Evolutionary conservation across 2,329 filamentous ascomycete species (phyloP).

Genomic region (Colletotrichum sp.): DNA sequence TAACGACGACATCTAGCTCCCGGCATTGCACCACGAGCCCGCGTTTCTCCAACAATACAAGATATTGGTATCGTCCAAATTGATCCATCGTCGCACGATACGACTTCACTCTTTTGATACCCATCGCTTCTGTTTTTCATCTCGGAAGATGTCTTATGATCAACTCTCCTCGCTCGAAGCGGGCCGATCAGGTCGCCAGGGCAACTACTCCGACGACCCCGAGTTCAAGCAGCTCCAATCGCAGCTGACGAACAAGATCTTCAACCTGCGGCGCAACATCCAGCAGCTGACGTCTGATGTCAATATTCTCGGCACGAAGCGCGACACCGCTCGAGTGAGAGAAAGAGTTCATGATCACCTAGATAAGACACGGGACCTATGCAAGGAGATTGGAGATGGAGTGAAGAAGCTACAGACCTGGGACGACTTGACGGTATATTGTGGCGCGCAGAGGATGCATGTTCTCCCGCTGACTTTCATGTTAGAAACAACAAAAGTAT

Average conservation of each 20-base stretch:
- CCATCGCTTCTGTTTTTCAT: not conserved
- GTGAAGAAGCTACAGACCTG: slow-evolving; percentile 90
- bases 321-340: slow-evolving; percentile 88
- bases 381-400: slow-evolving; percentile 91
- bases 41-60: not conserved
- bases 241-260: slow-evolving; percentile 85
- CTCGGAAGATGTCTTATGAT: slow-evolving; percentile 82
- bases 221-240: slow-evolving; percentile 86
- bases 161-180: slow-evolving; percentile 85
- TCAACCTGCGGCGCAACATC: slow-evolving; percentile 87
- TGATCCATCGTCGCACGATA: not conserved
- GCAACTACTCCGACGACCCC: slow-evolving; percentile 84
- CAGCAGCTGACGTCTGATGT: slow-evolving; percentile 85
- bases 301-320: slow-evolving; percentile 83
- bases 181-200: slow-evolving; percentile 70
- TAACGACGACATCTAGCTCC: slow-evolving; percentile 17
- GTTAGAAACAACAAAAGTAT: slow-evolving; percentile 90
- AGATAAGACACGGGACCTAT: slow-evolving; percentile 83
- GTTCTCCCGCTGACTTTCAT: not conserved
- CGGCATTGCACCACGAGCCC: not conserved
- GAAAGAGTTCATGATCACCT: slow-evolving; percentile 89
- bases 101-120: not conserved
- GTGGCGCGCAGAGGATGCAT: not conserved
- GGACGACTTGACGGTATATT: slow-evolving; percentile 79
- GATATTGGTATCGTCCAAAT: not conserved